These are phyloP conservation scores for Passalora sequoiae DNA, from an alignment of 2,329 filamentous ascomycete species.

Conservation along the genomic window DNA sequence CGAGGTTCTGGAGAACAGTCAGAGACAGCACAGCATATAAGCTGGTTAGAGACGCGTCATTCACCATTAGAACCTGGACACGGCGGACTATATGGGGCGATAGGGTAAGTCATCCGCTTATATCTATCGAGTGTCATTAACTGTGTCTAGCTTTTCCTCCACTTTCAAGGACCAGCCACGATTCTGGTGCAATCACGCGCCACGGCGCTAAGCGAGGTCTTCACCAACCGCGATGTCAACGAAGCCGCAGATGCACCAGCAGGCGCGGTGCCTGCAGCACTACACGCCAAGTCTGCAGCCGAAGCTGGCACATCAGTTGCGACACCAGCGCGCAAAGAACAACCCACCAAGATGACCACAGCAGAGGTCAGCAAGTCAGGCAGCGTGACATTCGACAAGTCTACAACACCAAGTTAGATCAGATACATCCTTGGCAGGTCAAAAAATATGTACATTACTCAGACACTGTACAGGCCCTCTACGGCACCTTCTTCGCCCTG, in stretches of 20 bases:
- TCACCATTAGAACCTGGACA: conserved; percentile 67
- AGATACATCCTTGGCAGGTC: not conserved
- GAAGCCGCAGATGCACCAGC: conserved; percentile 81
- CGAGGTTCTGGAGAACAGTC: conserved; percentile 68
- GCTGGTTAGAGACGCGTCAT: conserved; percentile 58
- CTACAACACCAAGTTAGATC: not conserved
- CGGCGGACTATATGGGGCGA: conserved; percentile 90
- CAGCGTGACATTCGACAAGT: conserved; percentile 31
- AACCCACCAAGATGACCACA: conserved; percentile 31
- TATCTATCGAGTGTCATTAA: conserved; percentile 1
- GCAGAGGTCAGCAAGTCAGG: conserved; percentile 32
- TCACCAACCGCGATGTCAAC: conserved; percentile 75
- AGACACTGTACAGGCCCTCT: not conserved
- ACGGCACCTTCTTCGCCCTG: not conserved
- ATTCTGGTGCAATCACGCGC: conserved; percentile 86
- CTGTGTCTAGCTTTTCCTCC: conserved; percentile 65
- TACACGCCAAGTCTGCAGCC: conserved; percentile 36
- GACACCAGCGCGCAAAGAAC: conserved; percentile 17
- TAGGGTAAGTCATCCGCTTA: conserved; percentile 45
- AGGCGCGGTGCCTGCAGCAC: conserved; percentile 59
- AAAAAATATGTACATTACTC: not conserved
- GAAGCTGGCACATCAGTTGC: conserved; percentile 24
- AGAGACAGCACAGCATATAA: conserved; percentile 69
- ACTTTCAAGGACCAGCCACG: conserved; percentile 80
- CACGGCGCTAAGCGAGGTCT: conserved; percentile 67